Conservation (phyloP, 352 stramenopile genomes). For the Phytophthora aleatoria region DNA sequence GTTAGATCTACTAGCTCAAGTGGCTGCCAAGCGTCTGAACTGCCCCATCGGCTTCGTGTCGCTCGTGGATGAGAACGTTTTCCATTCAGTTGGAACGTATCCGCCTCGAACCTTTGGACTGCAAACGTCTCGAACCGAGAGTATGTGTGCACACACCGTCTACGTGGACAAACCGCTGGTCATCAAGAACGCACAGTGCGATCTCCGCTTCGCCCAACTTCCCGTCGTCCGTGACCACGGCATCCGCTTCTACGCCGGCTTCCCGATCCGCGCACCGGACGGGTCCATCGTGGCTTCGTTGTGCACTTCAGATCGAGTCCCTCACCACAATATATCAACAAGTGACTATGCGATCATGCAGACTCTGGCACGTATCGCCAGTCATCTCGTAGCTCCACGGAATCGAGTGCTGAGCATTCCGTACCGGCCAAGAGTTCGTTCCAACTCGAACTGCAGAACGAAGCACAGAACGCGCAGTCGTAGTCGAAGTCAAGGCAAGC, state of each 20-base stretch:
- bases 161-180: constrained; percentile 62
- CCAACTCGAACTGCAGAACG: constrained; percentile 22
- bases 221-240: constrained; percentile 36
- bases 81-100: constrained; percentile 46
- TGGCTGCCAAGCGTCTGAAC: constrained; percentile 48
- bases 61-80: constrained; percentile 45
- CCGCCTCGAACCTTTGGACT: constrained; percentile 18
- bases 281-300: constrained; percentile 52
- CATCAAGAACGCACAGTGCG: constrained; percentile 54
- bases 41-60: constrained; percentile 58
- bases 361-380: constrained; percentile 45
- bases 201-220: constrained; percentile 64
- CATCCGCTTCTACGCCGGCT: constrained; percentile 63
- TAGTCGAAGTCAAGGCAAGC: constrained; percentile 6
- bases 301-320: constrained; percentile 44
- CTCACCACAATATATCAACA: constrained; percentile 55
- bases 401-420: constrained; percentile 21
- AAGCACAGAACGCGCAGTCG: constrained; percentile 14
- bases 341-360: constrained; percentile 72
- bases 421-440: constrained; percentile 25
- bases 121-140: constrained; percentile 39
- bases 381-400: constrained; percentile 31
- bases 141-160: constrained; percentile 54
- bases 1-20: constrained; percentile 48
- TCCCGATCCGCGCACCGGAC: constrained; percentile 50